Conservation (phyloP, 768 basidiomycete genomes). For the Lactarius pseudohatsudake region DNA sequence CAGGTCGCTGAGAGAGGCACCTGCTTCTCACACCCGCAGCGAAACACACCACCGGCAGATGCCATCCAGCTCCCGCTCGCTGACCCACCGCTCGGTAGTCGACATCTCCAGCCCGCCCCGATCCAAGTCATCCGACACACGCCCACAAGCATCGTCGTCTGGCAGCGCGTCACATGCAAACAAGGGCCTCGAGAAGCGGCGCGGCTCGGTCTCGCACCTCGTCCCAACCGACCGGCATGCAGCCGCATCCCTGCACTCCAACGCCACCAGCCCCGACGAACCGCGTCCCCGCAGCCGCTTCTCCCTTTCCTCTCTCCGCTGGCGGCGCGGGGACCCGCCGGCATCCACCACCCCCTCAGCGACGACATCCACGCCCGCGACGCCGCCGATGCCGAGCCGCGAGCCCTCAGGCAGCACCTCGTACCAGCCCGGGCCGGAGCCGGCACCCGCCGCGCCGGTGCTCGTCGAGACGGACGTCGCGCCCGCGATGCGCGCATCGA, state of each 20-base stretch:
- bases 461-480: not conserved
- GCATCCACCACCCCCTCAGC: slow-evolving; percentile 6
- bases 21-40: not conserved
- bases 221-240: not conserved
- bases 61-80: slow-evolving; percentile 7
- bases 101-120: slow-evolving; percentile 21
- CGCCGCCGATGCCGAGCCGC: slow-evolving; percentile 17
- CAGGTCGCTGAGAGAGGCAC: slow-evolving; percentile 9
- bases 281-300: slow-evolving; percentile 28
- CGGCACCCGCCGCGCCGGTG: not conserved
- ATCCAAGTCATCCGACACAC: slow-evolving; percentile 27
- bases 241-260: slow-evolving; percentile 19
- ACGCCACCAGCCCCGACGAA: slow-evolving; percentile 19
- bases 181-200: slow-evolving; percentile 14
- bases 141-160: slow-evolving; percentile 1
- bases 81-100: slow-evolving; percentile 3
- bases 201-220: slow-evolving; percentile 25
- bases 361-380: slow-evolving; percentile 12
- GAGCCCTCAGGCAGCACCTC: slow-evolving; percentile 2
- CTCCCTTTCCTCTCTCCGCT: slow-evolving; percentile 27
- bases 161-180: not conserved
- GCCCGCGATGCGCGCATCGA: slow-evolving; percentile 27
- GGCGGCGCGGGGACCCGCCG: slow-evolving; percentile 23
- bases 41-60: not conserved
- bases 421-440: not conserved